Percentiles rank a stretch among this genome's conserved stretches.
These are phyloP conservation scores for Pyrenochaeta sp. DNA, from an alignment of 2,329 filamentous ascomycete species.

Conservation along the genomic window DNA sequence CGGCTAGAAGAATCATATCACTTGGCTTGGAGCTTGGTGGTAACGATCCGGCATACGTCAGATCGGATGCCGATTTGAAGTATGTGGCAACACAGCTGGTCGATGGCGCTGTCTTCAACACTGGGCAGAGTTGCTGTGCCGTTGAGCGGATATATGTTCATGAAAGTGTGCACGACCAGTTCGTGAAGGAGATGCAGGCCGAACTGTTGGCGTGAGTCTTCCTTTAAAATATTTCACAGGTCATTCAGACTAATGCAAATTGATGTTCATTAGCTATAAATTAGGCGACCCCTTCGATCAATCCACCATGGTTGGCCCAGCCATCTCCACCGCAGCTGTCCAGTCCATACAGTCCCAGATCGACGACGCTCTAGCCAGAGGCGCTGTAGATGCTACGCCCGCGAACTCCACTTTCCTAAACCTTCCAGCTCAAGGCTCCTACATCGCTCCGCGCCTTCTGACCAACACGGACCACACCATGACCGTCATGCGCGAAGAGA, in stretches of 20 bases:
- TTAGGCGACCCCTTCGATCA: neutral
- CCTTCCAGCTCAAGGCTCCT: neutral
- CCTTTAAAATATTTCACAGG: too few relatives aligned
- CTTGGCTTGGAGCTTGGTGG: neutral
- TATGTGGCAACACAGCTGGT: neutral
- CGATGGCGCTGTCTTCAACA: neutral
- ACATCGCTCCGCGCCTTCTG: neutral
- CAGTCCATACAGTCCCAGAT: neutral
- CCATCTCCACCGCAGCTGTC: neutral
- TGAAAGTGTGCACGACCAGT: neutral
- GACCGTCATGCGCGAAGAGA: neutral
- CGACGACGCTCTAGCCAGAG: neutral
- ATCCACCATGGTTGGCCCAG: neutral
- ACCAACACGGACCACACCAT: neutral
- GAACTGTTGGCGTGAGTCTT: neutral
- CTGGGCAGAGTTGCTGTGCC: neutral
- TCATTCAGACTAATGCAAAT: neutral
- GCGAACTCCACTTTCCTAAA: neutral
- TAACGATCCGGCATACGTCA: neutral
- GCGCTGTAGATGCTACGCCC: neutral
- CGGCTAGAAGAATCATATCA: neutral
- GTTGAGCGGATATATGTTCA: neutral
- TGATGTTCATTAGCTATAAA: neutral
- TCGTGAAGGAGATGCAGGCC: neutral
- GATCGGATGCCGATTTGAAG: neutral